Evolutionary conservation across 2,329 filamentous ascomycete species (phyloP).

Genomic region (Juglanconis juglandina): DNA sequence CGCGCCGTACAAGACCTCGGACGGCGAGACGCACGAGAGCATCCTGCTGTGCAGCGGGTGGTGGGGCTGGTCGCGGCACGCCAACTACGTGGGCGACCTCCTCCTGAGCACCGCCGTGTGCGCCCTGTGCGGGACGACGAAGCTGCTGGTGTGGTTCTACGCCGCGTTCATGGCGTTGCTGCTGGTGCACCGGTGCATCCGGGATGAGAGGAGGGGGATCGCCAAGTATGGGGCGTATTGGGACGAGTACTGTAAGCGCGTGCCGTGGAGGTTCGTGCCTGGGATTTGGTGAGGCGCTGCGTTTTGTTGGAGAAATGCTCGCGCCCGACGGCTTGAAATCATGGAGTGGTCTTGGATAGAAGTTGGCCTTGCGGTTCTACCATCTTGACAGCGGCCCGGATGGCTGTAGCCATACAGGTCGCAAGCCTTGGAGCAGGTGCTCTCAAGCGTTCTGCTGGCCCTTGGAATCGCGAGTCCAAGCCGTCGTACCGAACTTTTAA

Average conservation of each 20-base stretch:
- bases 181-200: conserved; percentile 41
- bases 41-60: neutral
- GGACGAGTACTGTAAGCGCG: conserved; percentile 39
- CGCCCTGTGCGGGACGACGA: conserved; percentile 35
- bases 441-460: too few relatives aligned
- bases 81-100: neutral
- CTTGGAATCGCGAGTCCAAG: too few relatives aligned
- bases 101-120: conserved; percentile 36
- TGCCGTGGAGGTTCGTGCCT: conserved; percentile 39
- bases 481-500: too few relatives aligned
- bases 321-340: too few relatives aligned
- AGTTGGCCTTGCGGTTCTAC: too few relatives aligned
- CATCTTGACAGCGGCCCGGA: too few relatives aligned
- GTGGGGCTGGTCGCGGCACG: neutral
- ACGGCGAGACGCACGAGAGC: conserved; percentile 34
- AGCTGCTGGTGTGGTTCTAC: conserved; percentile 42
- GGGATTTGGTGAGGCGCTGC: neutral
- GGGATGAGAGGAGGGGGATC: conserved; percentile 42
- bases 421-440: too few relatives aligned
- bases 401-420: too few relatives aligned
- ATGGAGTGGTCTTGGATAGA: too few relatives aligned
- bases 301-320: neutral
- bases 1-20: conserved; percentile 37
- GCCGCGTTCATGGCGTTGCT: conserved; percentile 41
- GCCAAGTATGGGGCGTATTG: conserved; percentile 43